A percentile compares a stretch with the other conserved stretches of the same genome.
These are phyloP conservation scores for Skeletonema tropicum DNA, from an alignment of 108 stramenopile species.

Conservation along the genomic window DNA sequence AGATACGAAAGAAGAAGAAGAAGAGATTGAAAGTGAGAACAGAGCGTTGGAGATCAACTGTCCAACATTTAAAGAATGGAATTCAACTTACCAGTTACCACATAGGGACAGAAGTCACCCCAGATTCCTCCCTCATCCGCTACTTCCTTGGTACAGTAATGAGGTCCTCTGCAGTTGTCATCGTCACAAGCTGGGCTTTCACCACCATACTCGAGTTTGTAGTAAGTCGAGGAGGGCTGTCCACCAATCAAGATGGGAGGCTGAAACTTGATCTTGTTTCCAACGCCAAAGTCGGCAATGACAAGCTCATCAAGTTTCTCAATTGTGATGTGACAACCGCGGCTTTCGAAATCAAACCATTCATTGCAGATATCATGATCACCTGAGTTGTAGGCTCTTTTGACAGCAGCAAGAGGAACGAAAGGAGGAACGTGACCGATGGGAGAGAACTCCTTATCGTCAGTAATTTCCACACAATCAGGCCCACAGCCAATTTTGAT, in stretches of 20 bases:
- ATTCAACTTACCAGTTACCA: constrained; percentile 14
- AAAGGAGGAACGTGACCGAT: constrained; percentile 5
- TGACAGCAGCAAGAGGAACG: not conserved
- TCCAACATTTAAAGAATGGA: too few relatives aligned
- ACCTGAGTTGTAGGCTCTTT: constrained; percentile 5
- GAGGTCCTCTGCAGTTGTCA: constrained; percentile 21
- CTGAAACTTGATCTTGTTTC: constrained; percentile 9
- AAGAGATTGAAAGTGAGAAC: too few relatives aligned
- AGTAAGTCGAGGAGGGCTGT: constrained; percentile 19
- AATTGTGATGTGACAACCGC: constrained; percentile 10
- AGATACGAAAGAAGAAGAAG: too few relatives aligned
- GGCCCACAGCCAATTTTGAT: not conserved
- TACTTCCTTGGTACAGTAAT: constrained; percentile 22
- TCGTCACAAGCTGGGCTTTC: constrained; percentile 13
- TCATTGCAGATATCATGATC: constrained; percentile 2
- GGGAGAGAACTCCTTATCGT: not conserved
- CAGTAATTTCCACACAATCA: not conserved
- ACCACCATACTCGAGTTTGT: constrained; percentile 11
- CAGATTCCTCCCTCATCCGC: constrained; percentile 19
- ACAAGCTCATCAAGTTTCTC: constrained; percentile 9
- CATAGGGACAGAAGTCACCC: constrained; percentile 33
- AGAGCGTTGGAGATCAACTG: too few relatives aligned
- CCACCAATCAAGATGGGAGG: constrained; percentile 10
- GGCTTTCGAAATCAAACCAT: constrained; percentile 10
- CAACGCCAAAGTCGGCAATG: constrained; percentile 5